phyloP scores from a whole-genome alignment of 108 stramenopile species.

The Aurantiochytrium sp. region DNA sequence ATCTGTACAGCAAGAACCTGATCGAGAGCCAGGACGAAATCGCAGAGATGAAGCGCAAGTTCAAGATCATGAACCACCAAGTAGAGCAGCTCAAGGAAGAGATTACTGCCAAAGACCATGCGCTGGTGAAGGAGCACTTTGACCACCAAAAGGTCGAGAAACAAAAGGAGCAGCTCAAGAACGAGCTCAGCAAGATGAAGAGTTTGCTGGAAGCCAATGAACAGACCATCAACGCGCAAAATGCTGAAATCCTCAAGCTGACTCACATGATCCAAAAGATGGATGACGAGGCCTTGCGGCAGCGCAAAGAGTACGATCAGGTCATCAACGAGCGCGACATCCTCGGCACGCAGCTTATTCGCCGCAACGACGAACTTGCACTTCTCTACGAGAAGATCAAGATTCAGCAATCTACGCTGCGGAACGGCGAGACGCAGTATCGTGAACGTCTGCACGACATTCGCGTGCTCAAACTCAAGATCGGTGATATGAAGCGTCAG shows the following conservation, averaged over 20 bases:
- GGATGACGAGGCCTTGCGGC: slow-evolving; percentile 62
- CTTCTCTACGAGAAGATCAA: slow-evolving; percentile 73
- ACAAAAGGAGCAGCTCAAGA: slow-evolving; percentile 33
- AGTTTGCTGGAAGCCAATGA: slow-evolving; percentile 44
- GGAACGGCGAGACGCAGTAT: slow-evolving; percentile 66
- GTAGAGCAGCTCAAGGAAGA: slow-evolving; percentile 65
- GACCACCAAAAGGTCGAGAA: slow-evolving; percentile 53
- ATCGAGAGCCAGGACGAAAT: slow-evolving; percentile 62
- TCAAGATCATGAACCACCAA: slow-evolving; percentile 62
- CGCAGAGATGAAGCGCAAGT: slow-evolving; percentile 61
- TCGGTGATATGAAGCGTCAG: slow-evolving; percentile 58
- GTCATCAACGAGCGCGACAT: slow-evolving; percentile 75
- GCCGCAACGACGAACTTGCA: slow-evolving; percentile 74
- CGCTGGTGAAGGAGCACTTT: slow-evolving; percentile 65
- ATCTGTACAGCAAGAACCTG: slow-evolving; percentile 56
- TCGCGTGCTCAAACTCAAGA: slow-evolving; percentile 60
- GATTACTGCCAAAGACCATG: slow-evolving; percentile 57
- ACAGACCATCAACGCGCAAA: slow-evolving; percentile 54
- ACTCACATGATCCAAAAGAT: slow-evolving; percentile 56
- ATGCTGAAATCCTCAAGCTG: slow-evolving; percentile 48
- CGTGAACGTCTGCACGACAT: slow-evolving; percentile 56
- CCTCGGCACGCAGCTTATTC: slow-evolving; percentile 72
- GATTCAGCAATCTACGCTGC: slow-evolving; percentile 64
- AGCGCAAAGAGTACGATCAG: slow-evolving; percentile 63
- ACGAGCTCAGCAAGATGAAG: slow-evolving; percentile 50